phyloP scores from a whole-genome alignment of 805 yeast genomes.

The Schwanniomyces sp. region DNA sequence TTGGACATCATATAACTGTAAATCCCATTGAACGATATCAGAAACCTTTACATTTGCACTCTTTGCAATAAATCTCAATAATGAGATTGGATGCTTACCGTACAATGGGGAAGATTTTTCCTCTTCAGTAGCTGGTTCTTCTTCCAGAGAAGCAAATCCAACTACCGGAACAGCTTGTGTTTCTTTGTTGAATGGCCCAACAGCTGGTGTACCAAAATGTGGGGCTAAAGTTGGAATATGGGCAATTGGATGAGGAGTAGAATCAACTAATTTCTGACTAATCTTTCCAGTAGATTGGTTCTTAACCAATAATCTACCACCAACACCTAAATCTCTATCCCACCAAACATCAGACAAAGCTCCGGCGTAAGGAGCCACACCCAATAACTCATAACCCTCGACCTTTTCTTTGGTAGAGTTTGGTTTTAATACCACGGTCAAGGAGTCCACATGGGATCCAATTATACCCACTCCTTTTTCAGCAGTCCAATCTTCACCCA shows the following conservation, averaged over 20 bases:
- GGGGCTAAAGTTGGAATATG: constrained; percentile 41
- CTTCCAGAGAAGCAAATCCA: constrained; percentile 19
- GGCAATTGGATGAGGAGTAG: constrained; percentile 37
- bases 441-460: constrained; percentile 39
- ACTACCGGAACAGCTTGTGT: constrained; percentile 40
- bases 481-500: constrained; percentile 39
- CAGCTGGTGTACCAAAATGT: constrained; percentile 31
- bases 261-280: constrained; percentile 24
- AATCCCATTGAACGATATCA: constrained; percentile 29
- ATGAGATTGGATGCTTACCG: constrained; percentile 28
- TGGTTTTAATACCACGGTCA: constrained; percentile 37
- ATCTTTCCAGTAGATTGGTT: constrained; percentile 18
- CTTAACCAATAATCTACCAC: constrained; percentile 33
- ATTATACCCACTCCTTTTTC: constrained; percentile 24
- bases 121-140: constrained; percentile 20
- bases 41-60: constrained; percentile 19
- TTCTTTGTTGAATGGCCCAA: constrained; percentile 31
- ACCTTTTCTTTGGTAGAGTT: constrained; percentile 17
- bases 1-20: constrained; percentile 39
- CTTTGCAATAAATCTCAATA: constrained; percentile 31
- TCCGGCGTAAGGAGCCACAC: constrained; percentile 44
- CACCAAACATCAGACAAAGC: constrained; percentile 34
- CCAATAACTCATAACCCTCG: constrained; percentile 36
- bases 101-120: constrained; percentile 26
- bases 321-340: constrained; percentile 44